phyloP scores from a whole-genome alignment of 148 eudicot species.

The Salicornia ramosissima region DNA sequence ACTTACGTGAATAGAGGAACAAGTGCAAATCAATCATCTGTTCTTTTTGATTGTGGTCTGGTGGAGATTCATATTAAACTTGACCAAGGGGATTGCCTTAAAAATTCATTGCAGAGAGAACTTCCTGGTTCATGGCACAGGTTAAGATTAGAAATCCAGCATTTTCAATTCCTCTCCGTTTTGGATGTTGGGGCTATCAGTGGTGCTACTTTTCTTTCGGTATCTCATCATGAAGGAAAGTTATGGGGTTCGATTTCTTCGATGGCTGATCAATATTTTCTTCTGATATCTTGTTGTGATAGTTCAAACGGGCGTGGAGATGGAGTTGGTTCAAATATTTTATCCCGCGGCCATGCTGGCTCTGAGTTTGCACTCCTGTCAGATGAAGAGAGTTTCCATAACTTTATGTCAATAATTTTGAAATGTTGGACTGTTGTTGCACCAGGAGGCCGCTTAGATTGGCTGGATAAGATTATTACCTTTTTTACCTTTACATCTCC shows the following conservation, averaged over 20 bases:
- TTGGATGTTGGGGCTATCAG: slow-evolving; percentile 63
- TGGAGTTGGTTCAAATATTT: slow-evolving; percentile 85
- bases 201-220: slow-evolving; percentile 58
- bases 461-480: slow-evolving; percentile 60
- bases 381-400: slow-evolving; percentile 54
- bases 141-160: slow-evolving; percentile 46
- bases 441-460: slow-evolving; percentile 85
- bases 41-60: slow-evolving; percentile 67
- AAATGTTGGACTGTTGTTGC: slow-evolving; percentile 77
- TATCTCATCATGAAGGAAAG: slow-evolving; percentile 67
- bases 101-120: slow-evolving; percentile 62
- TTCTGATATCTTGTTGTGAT: slow-evolving; percentile 64
- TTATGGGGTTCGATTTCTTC: slow-evolving; percentile 70
- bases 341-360: slow-evolving; percentile 66
- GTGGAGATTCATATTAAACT: slow-evolving; percentile 45
- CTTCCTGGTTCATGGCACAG: slow-evolving; percentile 84
- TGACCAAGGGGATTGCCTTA: slow-evolving; percentile 38
- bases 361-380: slow-evolving; percentile 57
- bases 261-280: slow-evolving; percentile 42
- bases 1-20: slow-evolving; percentile 25
- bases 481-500: slow-evolving; percentile 63
- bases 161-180: slow-evolving; percentile 58
- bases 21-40: slow-evolving; percentile 46
- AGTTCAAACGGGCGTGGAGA: slow-evolving; percentile 79
- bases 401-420: slow-evolving; percentile 47